Conservation (phyloP, 768 basidiomycete species). For the Leccinum disarticulatum region DNA sequence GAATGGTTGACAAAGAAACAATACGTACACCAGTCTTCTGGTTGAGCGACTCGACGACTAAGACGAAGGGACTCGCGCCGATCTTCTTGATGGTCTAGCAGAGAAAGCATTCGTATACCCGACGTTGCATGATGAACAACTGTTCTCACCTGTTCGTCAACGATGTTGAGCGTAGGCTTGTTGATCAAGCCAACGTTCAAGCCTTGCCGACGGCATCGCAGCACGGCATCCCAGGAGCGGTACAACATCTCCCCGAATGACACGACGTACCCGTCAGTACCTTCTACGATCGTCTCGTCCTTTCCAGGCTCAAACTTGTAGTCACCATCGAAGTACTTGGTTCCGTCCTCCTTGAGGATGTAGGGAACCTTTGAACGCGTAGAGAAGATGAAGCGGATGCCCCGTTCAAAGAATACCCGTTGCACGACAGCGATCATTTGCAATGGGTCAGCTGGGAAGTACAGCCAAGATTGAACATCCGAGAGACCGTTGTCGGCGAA, state of each 20-base stretch:
- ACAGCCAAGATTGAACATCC: slow-evolving; percentile 76
- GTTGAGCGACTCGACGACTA: slow-evolving; percentile 84
- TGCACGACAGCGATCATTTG: slow-evolving; percentile 81
- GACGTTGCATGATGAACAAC: background rate
- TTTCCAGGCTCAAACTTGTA: slow-evolving; percentile 85
- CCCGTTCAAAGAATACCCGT: slow-evolving; percentile 79
- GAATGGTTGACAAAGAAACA: background rate
- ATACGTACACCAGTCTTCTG: slow-evolving; percentile 76
- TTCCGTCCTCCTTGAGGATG: slow-evolving; percentile 76
- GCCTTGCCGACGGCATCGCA: slow-evolving; percentile 68
- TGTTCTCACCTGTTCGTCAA: slow-evolving; percentile 69
- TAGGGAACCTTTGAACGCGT: slow-evolving; percentile 89
- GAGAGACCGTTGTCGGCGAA: slow-evolving; percentile 87
- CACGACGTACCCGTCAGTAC: slow-evolving; percentile 79
- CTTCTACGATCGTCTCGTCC: slow-evolving; percentile 79
- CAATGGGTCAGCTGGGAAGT: slow-evolving; percentile 83
- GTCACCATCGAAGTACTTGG: slow-evolving; percentile 61
- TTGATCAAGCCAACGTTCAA: slow-evolving; percentile 84
- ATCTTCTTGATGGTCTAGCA: slow-evolving; percentile 62
- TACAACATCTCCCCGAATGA: slow-evolving; percentile 88
- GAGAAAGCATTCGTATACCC: background rate
- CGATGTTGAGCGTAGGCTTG: slow-evolving; percentile 78
- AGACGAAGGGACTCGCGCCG: slow-evolving; percentile 72
- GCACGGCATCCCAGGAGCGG: slow-evolving; percentile 79
- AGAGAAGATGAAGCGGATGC: slow-evolving; percentile 84